phyloP scores from a whole-genome alignment of 441 rosid genomes.

The Erodium texanum region DNA sequence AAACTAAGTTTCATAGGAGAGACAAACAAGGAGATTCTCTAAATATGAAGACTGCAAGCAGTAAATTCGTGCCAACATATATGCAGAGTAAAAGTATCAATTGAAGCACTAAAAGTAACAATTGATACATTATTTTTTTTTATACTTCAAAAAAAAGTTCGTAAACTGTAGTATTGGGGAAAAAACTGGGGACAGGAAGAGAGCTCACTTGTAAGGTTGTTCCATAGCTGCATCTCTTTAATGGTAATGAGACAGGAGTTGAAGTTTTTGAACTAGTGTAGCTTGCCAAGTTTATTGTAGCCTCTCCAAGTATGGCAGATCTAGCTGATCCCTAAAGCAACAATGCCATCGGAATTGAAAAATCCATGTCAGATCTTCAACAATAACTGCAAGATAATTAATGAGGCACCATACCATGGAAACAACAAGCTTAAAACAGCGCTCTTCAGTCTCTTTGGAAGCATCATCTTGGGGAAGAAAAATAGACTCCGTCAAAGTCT shows the following conservation, averaged over 20 bases:
- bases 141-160: too few species aligned
- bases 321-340: constrained; percentile 42
- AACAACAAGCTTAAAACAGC: constrained; percentile 40
- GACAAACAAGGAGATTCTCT: neutral
- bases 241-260: constrained; percentile 40
- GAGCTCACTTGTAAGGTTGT: constrained; percentile 46
- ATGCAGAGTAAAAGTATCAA: constrained; percentile 3
- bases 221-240: constrained; percentile 46
- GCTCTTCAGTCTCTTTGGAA: constrained; percentile 34
- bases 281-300: constrained; percentile 33
- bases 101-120: neutral
- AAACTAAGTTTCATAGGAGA: neutral
- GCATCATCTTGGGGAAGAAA: constrained; percentile 31
- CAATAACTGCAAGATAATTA: neutral
- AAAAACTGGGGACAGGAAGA: neutral
- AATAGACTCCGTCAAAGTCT: constrained; percentile 37
- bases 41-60: neutral
- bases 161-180: neutral
- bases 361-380: neutral
- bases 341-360: constrained; percentile 7
- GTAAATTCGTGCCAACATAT: neutral
- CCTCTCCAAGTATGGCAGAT: constrained; percentile 63
- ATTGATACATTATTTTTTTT: too few species aligned
- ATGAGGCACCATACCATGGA: constrained; percentile 30
- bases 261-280: constrained; percentile 31